Percentiles rank a stretch among this genome's conserved stretches.
Conservation (phyloP, 768 basidiomycete species). For the Amyloporia xantha region DNA sequence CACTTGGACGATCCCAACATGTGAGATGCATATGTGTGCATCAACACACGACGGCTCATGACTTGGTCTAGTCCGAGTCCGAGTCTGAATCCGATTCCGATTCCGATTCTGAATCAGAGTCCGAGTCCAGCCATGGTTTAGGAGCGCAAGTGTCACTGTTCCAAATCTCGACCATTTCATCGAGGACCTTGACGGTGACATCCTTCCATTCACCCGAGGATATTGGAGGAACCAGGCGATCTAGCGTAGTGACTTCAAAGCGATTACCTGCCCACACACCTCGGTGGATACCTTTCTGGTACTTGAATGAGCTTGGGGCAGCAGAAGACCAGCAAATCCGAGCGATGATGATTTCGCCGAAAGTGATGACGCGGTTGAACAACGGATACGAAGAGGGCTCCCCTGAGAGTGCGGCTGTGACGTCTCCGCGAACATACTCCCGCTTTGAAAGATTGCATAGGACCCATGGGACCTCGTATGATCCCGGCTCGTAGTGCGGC, state of each 20-base stretch:
- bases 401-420: neutral
- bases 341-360: neutral
- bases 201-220: neutral
- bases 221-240: constrained; percentile 1
- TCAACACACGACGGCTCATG: too few species aligned
- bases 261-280: constrained; percentile 20
- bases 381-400: neutral
- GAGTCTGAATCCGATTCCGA: too few species aligned
- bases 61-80: too few species aligned
- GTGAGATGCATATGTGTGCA: too few species aligned
- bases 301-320: constrained; percentile 4
- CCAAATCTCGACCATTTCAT: neutral
- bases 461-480: neutral
- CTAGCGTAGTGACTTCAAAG: constrained; percentile 10
- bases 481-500: neutral
- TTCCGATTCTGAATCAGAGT: too few species aligned
- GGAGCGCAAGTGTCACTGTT: too few species aligned
- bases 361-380: neutral
- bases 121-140: too few species aligned
- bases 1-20: too few species aligned
- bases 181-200: neutral
- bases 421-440: constrained; percentile 3
- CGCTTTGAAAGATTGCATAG: constrained; percentile 10
- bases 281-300: constrained; percentile 10
- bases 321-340: constrained; percentile 10